A percentile compares a stretch with the other conserved stretches of the same genome.
phyloP scores from a whole-genome alignment of 2,329 filamentous ascomycete genomes.

The Myriosclerotinia curreyana region DNA sequence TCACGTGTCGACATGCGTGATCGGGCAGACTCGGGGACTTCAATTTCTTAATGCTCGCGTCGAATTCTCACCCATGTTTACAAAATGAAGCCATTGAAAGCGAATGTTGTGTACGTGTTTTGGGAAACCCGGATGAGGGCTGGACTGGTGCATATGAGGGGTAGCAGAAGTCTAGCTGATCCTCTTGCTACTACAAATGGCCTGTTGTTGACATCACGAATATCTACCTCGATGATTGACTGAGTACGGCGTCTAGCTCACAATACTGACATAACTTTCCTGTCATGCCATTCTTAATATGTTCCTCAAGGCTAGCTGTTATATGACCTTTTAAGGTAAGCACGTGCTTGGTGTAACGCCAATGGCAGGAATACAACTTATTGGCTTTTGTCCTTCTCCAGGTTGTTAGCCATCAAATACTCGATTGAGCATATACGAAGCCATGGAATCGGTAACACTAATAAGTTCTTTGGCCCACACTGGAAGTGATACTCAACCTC shows the following conservation, averaged over 20 bases:
- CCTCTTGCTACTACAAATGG: neutral
- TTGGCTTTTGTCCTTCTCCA: neutral
- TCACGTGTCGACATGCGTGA: conserved; percentile 8
- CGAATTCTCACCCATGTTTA: neutral
- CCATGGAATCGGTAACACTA: neutral
- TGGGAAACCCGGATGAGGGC: neutral
- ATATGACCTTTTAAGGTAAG: neutral
- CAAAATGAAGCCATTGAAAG: neutral
- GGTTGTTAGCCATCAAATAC: neutral
- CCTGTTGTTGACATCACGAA: neutral
- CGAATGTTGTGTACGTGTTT: neutral
- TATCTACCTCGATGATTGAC: neutral
- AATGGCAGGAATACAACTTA: conserved; percentile 2
- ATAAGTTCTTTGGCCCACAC: neutral
- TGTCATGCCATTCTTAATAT: neutral
- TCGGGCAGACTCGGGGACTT: conserved; percentile 1
- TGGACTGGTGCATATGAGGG: neutral
- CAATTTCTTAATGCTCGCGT: no score
- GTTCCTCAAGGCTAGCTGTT: neutral
- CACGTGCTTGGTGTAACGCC: neutral
- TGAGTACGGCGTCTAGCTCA: neutral
- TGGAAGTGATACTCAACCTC: neutral
- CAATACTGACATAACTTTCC: neutral
- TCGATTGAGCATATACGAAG: neutral
- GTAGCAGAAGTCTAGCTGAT: conserved; percentile 12